Base-by-base conservation (phyloP, 352 stramenopile genomes). In the Phytophthora uliginosa region DNA sequence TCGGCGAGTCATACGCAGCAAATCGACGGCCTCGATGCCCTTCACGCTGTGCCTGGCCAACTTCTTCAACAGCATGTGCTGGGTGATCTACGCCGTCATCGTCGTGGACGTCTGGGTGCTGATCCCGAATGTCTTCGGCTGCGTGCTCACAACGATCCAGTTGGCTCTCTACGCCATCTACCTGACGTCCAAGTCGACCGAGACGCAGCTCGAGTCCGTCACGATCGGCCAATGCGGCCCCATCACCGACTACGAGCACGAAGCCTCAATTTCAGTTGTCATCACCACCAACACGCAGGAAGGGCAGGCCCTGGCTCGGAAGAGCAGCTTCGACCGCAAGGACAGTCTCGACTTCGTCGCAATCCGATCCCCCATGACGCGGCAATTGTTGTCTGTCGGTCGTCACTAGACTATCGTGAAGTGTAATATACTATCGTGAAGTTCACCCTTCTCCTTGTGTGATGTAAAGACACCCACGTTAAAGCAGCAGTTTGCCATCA, bases 31-130 rank as follows among this genome's bases (percentile, higher is more conserved):
- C 1, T 80, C 72, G 10, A 79, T 83, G 56, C 76, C 68, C 6
- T 75, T 82, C 38, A 79, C 68, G 1, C 33, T 82, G 12, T 77
- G 63, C 57, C 55, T 79, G 33, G 74, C 71, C 2, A 74, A 73
- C 62, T 71, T 75, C 22, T 73, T 77, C 48, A 89, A 79, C 64
- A 85, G 84, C 59, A 69, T 76, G 22, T 76, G 80, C 17, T 91
- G 81, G 83, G 67, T 77, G 13, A 38, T 78, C 18, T 91, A 89
- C 59, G 73, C 79, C 0, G 55, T 78, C 9, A 71, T 91, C 15
- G 60, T 78, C 15, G 56, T 73, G 51, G 81, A 91, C 50, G 56
- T 78, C 6, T 84, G 82, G 62, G 72, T 91, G 31, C 52, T 89
- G 4, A 63, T 81, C 12, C 79, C 79, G 9, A 86, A 78, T 12